Evolutionary conservation across 805 yeast species (phyloP).

Genomic region (Starmerella vaccinii): DNA sequence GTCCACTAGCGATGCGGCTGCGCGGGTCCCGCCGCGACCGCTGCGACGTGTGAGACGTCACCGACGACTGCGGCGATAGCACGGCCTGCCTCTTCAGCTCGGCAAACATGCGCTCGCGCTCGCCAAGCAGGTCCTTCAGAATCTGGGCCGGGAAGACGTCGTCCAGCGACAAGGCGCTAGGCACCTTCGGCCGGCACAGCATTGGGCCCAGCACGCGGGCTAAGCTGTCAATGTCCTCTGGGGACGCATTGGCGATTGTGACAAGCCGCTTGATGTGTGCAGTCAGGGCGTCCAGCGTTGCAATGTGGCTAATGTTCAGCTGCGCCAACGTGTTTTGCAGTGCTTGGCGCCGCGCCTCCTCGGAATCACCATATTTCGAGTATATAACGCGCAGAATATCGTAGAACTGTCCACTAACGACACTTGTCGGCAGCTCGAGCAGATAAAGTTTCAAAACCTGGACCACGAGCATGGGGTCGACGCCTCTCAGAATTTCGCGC

Average conservation of each 20-base stretch:
- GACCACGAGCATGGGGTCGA: slow-evolving; percentile 44
- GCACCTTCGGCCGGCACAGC: slow-evolving; percentile 44
- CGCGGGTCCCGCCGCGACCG: slow-evolving; percentile 9
- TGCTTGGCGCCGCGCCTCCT: slow-evolving; percentile 45
- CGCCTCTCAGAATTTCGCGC: slow-evolving; percentile 30
- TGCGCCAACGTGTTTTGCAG: slow-evolving; percentile 56
- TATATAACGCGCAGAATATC: slow-evolving; percentile 63
- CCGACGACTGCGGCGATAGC: slow-evolving; percentile 14
- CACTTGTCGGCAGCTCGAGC: slow-evolving; percentile 68
- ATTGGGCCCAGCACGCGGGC: slow-evolving; percentile 59
- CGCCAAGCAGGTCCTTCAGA: slow-evolving; percentile 49
- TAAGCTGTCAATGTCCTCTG: slow-evolving; percentile 33
- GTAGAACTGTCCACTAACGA: slow-evolving; percentile 53
- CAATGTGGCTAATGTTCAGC: slow-evolving; percentile 59
- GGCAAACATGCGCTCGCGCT: slow-evolving; percentile 54
- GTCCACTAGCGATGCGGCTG: slow-evolving; percentile 1
- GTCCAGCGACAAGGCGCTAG: slow-evolving; percentile 39
- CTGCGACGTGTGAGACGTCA: slow-evolving; percentile 8
- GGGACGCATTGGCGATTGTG: slow-evolving; percentile 36
- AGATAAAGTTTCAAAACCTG: slow-evolving; percentile 62
- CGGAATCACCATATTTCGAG: slow-evolving; percentile 36
- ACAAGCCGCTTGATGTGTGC: slow-evolving; percentile 63
- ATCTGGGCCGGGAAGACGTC: slow-evolving; percentile 52
- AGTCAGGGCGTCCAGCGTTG: slow-evolving; percentile 69
- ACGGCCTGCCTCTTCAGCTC: slow-evolving; percentile 40